phyloP scores from a whole-genome alignment of 768 basidiomycete genomes.

The Mycena latifolia region DNA sequence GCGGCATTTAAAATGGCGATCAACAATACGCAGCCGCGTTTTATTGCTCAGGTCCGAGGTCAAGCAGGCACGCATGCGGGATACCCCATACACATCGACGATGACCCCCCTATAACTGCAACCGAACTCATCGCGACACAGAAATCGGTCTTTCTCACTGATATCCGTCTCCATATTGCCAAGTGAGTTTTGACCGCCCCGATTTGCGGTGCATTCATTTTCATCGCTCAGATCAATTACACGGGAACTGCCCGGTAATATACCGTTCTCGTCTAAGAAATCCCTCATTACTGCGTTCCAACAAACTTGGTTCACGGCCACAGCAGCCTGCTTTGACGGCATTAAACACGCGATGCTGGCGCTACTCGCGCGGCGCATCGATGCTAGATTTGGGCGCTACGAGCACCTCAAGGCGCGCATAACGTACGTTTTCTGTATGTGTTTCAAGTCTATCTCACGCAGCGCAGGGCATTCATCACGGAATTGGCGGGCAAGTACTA shows the following conservation, averaged over 20 bases:
- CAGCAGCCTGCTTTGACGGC: conserved; percentile 40
- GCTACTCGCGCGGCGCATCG: conserved; percentile 44
- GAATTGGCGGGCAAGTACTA: conserved; percentile 29
- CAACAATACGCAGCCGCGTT: conserved; percentile 50
- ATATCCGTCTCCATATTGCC: conserved; percentile 48
- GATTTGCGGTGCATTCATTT: background rate
- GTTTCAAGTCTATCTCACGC: background rate
- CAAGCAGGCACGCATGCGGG: conserved; percentile 8
- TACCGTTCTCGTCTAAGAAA: conserved; percentile 52
- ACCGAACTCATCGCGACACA: conserved; percentile 35
- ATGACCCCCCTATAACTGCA: conserved; percentile 26
- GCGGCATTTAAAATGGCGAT: conserved; percentile 46
- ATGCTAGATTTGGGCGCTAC: conserved; percentile 56
- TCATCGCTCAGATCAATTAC: conserved; percentile 46
- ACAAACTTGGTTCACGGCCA: conserved; percentile 44
- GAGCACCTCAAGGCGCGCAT: conserved; percentile 47
- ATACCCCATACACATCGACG: conserved; percentile 34
- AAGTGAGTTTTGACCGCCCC: conserved; percentile 37
- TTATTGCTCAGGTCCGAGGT: conserved; percentile 41
- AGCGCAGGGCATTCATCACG: conserved; percentile 28
- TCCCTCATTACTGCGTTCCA: conserved; percentile 48
- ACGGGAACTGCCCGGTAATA: conserved; percentile 53
- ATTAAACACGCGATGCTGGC: conserved; percentile 44
- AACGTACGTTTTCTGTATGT: conserved; percentile 44
- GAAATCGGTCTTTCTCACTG: conserved; percentile 43